phyloP scores from a whole-genome alignment of 179 eudicot species.

The Nepenthes alata region DNA sequence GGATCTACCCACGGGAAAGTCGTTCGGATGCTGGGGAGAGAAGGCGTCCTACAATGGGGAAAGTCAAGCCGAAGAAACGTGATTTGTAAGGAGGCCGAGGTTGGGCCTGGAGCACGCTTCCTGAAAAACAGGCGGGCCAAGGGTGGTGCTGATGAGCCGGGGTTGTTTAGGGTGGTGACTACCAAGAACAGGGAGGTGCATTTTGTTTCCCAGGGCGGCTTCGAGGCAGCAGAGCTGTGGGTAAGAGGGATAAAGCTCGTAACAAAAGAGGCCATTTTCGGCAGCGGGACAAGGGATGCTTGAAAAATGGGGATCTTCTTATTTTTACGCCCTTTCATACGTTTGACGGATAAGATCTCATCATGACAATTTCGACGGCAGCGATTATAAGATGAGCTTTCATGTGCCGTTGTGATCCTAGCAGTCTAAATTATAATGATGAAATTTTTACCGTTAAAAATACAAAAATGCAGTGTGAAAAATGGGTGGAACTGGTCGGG shows the following conservation, averaged over 20 bases:
- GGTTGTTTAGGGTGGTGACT: conserved; percentile 69
- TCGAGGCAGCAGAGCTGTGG: conserved; percentile 72
- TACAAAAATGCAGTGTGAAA: conserved; percentile 7
- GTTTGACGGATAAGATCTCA: too few species aligned
- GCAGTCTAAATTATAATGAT: too few species aligned
- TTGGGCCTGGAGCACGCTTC: conserved; percentile 23
- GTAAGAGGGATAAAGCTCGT: conserved; percentile 81
- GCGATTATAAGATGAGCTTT: too few species aligned
- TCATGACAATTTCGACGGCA: too few species aligned
- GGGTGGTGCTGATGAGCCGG: conserved; percentile 40
- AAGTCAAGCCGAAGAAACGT: conserved; percentile 24
- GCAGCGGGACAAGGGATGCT: conserved; percentile 10
- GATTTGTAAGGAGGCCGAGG: conserved; percentile 23
- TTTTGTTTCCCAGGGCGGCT: conserved; percentile 69
- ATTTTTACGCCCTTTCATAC: too few species aligned
- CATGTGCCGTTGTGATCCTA: too few species aligned
- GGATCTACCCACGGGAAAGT: conserved; percentile 60
- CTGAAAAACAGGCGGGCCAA: conserved; percentile 26
- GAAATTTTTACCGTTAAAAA: too few species aligned
- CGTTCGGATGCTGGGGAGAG: conserved; percentile 16
- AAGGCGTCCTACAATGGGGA: conserved; percentile 32
- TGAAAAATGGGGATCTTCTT: too few species aligned
- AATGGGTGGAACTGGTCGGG: background rate
- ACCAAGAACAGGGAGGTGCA: conserved; percentile 77
- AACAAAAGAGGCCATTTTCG: conserved; percentile 33